Base-by-base conservation (phyloP, 768 basidiomycete species). In the Tulasnella sp. region DNA sequence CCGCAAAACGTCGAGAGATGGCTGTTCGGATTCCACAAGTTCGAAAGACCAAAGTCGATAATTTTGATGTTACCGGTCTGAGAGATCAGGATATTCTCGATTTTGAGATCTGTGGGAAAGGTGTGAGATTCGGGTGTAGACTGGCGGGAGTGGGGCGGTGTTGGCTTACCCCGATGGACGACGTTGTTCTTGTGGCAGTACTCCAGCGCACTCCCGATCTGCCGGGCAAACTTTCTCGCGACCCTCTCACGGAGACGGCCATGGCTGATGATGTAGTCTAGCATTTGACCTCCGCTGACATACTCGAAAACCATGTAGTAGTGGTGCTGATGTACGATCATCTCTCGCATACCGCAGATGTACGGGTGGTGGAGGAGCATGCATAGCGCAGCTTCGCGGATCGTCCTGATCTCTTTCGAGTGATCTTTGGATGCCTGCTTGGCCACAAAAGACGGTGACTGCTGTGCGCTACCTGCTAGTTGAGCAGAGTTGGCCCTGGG, bases 281-380 rank as follows among this genome's bases (percentile, higher is more conserved):
- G 90, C 95, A 99, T 96, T 87, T 99, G 98, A 0, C 98, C 98
- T 42, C 98, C 98, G 81, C 96, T 97, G 85, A 99, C 94, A 84
- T 98, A 98, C 84, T 99, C 98, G 84, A 93, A 95, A 13, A 98
- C 94, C 95, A 99, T 98, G 87, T 99, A 99, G 86, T 99, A 98
- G 85, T 99, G 96, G 82, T 99, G 92, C 79, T 94, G 93, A 85
- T 98, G 97, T 35, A 96, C 87, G 83, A 98, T 95, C 93, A 99
- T 96, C 86, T 97, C 95, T 81, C 95, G 92, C 97, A 99, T 99
- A 77, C 98, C 98, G 83, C 97, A 98, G 83, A 99, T 94, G 84
- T 99, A 98, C 2, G 98, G 98, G 83, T 99, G 98, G 83, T 99
- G 95, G 40, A 99, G 90, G 70, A 99, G 90, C 88, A 98, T 91